Conservation (phyloP, 768 basidiomycete genomes). For the Suillus paluster region DNA sequence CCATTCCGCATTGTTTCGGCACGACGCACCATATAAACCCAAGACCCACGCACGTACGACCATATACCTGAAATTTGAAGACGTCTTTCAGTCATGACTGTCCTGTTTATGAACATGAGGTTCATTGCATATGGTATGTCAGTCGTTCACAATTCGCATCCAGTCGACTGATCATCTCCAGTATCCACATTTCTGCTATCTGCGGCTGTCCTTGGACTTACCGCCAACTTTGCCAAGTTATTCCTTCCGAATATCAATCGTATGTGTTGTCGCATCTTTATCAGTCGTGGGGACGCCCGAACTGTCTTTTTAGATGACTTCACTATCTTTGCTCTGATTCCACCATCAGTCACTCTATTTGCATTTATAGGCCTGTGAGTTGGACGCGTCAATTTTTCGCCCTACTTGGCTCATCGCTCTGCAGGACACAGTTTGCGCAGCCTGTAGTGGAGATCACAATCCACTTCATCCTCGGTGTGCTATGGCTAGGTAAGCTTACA, state of each 20-base stretch:
- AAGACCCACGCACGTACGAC: neutral
- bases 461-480: constrained; percentile 56
- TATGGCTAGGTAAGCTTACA: constrained; percentile 69
- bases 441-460: constrained; percentile 63
- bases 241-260: constrained; percentile 71
- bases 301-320: constrained; percentile 57
- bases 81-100: constrained; percentile 50
- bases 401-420: constrained; percentile 9
- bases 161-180: constrained; percentile 23
- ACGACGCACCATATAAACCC: neutral
- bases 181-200: constrained; percentile 43
- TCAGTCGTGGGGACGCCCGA: neutral
- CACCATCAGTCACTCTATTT: constrained; percentile 69
- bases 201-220: constrained; percentile 66
- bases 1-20: neutral
- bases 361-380: constrained; percentile 62
- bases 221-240: constrained; percentile 65
- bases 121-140: constrained; percentile 54
- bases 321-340: constrained; percentile 68
- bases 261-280: constrained; percentile 37
- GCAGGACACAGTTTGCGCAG: constrained; percentile 71
- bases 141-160: neutral
- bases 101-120: constrained; percentile 62
- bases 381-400: neutral
- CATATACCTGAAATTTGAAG: neutral